phyloP scores from a whole-genome alignment of 2,329 filamentous ascomycete species.

The Sclerotinia glacialis region DNA sequence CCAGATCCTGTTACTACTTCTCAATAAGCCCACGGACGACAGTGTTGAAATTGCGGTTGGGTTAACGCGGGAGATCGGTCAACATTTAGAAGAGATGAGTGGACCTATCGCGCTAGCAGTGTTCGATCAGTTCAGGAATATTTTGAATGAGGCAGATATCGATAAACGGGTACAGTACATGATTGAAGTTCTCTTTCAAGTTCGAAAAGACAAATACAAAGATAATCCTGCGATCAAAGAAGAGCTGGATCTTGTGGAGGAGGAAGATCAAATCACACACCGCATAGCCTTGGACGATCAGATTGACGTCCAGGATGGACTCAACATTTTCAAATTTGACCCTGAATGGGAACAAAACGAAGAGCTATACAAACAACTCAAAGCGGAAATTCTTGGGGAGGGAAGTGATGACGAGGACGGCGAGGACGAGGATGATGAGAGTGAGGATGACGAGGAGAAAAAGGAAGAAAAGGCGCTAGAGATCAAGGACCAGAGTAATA shows the following conservation, averaged over 20 bases:
- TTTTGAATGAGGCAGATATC: slow-evolving; percentile 93
- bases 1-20: slow-evolving; percentile 84
- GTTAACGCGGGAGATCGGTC: slow-evolving; percentile 86
- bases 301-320: slow-evolving; percentile 76
- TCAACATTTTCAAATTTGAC: slow-evolving; percentile 97
- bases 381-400: slow-evolving; percentile 91
- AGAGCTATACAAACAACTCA: slow-evolving; percentile 82
- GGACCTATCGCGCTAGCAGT: slow-evolving; percentile 81
- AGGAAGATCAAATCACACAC: slow-evolving; percentile 98
- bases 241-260: slow-evolving; percentile 91
- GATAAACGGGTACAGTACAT: slow-evolving; percentile 99
- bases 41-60: slow-evolving; percentile 97
- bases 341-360: slow-evolving; percentile 87
- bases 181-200: slow-evolving; percentile 96
- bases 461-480: slow-evolving; percentile 81
- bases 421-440: slow-evolving; percentile 61
- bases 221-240: slow-evolving; percentile 88
- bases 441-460: slow-evolving; percentile 69
- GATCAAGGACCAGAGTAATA: slow-evolving; percentile 97
- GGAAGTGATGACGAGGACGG: slow-evolving; percentile 79
- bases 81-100: slow-evolving; percentile 95
- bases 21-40: slow-evolving; percentile 95
- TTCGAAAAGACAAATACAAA: slow-evolving; percentile 94
- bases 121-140: slow-evolving; percentile 93
- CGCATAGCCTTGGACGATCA: slow-evolving; percentile 77